Evolutionary conservation across 2,329 filamentous ascomycete genomes (phyloP).

Genomic region (Paecilomyces fulvus): DNA sequence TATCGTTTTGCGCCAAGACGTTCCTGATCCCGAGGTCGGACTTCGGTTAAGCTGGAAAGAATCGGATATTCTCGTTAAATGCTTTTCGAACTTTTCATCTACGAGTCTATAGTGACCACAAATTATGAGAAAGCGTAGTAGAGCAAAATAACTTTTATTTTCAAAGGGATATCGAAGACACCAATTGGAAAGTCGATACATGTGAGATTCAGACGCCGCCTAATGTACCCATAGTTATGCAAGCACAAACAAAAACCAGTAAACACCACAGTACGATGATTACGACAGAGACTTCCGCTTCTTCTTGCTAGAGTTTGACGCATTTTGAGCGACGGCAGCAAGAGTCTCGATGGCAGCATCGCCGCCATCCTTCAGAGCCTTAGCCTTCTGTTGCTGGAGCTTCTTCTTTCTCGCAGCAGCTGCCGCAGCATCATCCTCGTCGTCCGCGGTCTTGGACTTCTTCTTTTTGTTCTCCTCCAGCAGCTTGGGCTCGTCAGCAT

Average conservation of each 20-base stretch:
- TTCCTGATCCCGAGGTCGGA: conserved; percentile 20
- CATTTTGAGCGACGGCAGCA: conserved; percentile 10
- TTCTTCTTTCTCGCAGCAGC: conserved; percentile 38
- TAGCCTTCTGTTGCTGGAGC: conserved; percentile 42
- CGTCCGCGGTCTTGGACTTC: conserved; percentile 33
- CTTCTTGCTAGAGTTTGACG: conserved; percentile 20
- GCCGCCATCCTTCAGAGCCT: conserved; percentile 37
- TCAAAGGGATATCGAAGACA: conserved; percentile 18
- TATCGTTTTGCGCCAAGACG: conserved; percentile 30
- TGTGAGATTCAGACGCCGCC: conserved; percentile 26
- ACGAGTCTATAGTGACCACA: background rate
- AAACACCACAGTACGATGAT: conserved; percentile 20
- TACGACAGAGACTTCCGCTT: conserved; percentile 33
- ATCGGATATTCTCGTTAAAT: background rate
- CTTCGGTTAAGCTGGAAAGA: conserved; percentile 21
- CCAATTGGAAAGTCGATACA: conserved; percentile 17
- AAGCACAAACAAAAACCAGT: conserved; percentile 11
- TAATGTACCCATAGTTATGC: conserved; percentile 18
- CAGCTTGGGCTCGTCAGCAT: conserved; percentile 21
- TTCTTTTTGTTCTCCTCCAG: conserved; percentile 27
- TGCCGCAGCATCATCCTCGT: conserved; percentile 28
- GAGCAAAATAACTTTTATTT: conserved; percentile 11
- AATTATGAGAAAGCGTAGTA: background rate
- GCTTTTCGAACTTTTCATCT: background rate
- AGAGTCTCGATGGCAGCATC: conserved; percentile 17